phyloP scores from a whole-genome alignment of 192 early-diverging fungal species.

The Mortierella alpina region DNA sequence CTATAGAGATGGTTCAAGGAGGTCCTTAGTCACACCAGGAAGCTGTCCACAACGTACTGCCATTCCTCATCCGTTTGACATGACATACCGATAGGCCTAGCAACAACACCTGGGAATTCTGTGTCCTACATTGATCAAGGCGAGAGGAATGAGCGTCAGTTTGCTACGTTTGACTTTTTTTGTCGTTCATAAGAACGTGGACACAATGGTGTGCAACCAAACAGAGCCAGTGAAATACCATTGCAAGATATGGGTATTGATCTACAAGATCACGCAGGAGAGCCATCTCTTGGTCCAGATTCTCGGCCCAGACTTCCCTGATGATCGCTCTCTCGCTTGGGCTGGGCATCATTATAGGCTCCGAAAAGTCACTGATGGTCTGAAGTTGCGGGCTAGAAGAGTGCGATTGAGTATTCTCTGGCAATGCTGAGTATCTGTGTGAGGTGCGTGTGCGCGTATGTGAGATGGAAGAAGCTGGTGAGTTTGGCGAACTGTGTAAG shows the following conservation, averaged over 20 bases:
- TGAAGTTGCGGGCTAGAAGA: background rate
- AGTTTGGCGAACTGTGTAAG: background rate
- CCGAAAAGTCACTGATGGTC: too few species aligned
- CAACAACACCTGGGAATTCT: slow-evolving; percentile 99
- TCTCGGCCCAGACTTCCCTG: slow-evolving; percentile 92
- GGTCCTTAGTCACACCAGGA: too few species aligned
- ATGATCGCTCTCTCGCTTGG: slow-evolving; percentile 68
- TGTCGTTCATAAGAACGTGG: background rate
- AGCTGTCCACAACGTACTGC: background rate
- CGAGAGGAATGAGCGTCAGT: background rate
- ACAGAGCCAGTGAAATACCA: slow-evolving; percentile 68
- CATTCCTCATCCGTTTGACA: background rate
- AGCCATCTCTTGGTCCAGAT: slow-evolving; percentile 94
- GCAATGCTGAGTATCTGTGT: background rate
- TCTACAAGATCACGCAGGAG: slow-evolving; percentile 88
- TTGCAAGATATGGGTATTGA: slow-evolving; percentile 93
- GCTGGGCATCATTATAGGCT: slow-evolving; percentile 36
- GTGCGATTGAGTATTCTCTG: background rate
- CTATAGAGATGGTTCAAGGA: background rate
- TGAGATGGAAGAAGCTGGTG: background rate
- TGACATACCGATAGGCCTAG: slow-evolving; percentile 87
- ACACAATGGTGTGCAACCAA: background rate
- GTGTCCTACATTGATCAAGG: slow-evolving; percentile 77
- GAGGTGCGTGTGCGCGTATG: background rate
- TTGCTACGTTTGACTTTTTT: slow-evolving; percentile 10